phyloP scores from a whole-genome alignment of 495 filamentous ascomycete genomes.

The Pyronema domesticum region DNA sequence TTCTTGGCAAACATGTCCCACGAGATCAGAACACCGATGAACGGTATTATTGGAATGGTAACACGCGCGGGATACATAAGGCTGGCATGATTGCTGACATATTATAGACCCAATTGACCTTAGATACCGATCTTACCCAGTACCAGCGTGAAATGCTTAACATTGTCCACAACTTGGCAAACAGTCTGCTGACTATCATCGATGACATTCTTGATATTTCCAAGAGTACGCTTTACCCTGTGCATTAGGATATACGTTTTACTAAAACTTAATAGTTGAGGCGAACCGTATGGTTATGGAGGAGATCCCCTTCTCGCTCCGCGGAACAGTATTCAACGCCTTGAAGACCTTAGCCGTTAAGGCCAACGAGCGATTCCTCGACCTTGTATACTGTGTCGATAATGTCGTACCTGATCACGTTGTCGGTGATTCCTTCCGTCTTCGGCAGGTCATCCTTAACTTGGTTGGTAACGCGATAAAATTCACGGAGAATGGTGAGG shows the following conservation, averaged over 20 bases:
- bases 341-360: constrained; percentile 91
- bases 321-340: constrained; percentile 93
- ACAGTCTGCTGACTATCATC: constrained; percentile 94
- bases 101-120: constrained; percentile 89
- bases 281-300: constrained; percentile 99
- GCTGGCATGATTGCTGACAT: constrained; percentile 37
- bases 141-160: constrained; percentile 98
- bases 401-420: constrained; percentile 91
- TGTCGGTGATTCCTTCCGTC: constrained; percentile 87
- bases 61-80: neutral
- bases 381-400: constrained; percentile 86
- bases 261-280: constrained; percentile 37
- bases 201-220: constrained; percentile 98
- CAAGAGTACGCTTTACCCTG: constrained; percentile 39
- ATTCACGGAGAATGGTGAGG: constrained; percentile 94
- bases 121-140: constrained; percentile 86
- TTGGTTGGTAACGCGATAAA: constrained; percentile 76
- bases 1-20: constrained; percentile 99
- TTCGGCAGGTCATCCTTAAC: constrained; percentile 85
- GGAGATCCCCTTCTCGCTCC: constrained; percentile 87
- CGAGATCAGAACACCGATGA: constrained; percentile 96
- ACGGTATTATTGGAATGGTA: constrained; percentile 30
- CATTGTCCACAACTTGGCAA: constrained; percentile 92
- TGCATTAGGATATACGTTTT: neutral
- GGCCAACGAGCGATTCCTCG: constrained; percentile 92